A percentile compares a stretch with the other conserved stretches of the same genome.
phyloP scores from a whole-genome alignment of 2,329 filamentous ascomycete species.

The Didymella segeticola region DNA sequence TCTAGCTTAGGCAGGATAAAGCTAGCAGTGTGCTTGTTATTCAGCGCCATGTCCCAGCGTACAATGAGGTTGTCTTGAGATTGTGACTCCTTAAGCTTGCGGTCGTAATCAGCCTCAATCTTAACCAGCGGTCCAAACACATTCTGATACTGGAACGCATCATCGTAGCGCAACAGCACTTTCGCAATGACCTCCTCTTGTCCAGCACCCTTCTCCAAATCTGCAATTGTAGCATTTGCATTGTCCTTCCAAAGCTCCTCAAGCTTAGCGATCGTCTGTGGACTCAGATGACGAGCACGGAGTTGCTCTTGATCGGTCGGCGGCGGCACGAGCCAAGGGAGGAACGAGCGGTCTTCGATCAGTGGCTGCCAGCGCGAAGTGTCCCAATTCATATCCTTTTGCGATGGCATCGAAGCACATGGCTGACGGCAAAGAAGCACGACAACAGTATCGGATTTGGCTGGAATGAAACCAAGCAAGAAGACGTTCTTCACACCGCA shows the following conservation, averaged over 20 bases:
- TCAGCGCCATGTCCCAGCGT: conserved; percentile 92
- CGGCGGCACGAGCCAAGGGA: conserved; percentile 88
- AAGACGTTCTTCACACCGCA: conserved; percentile 99
- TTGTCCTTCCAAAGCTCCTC: conserved; percentile 99
- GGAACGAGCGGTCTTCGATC: conserved; percentile 94
- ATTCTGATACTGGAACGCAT: conserved; percentile 98
- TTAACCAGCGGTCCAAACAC: conserved; percentile 98
- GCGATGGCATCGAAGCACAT: conserved; percentile 91
- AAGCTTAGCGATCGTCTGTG: conserved; percentile 92
- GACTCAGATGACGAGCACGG: conserved; percentile 88
- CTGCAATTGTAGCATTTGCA: conserved; percentile 82
- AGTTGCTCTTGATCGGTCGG: conserved; percentile 96
- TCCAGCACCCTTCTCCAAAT: conserved; percentile 88
- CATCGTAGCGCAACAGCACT: conserved; percentile 91
- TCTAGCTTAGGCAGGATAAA: conserved; percentile 97
- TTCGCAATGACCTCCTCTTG: conserved; percentile 95
- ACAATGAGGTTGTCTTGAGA: conserved; percentile 95
- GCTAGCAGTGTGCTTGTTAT: conserved; percentile 95
- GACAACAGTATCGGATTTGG: conserved; percentile 97
- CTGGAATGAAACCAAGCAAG: conserved; percentile 94
- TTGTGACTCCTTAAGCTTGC: conserved; percentile 97
- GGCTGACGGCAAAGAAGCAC: conserved; percentile 96
- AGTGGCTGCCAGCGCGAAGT: conserved; percentile 96
- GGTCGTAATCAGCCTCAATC: conserved; percentile 99
- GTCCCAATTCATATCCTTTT: conserved; percentile 99